These are phyloP conservation scores for Thelonectria rubi DNA, from an alignment of 2,329 filamentous ascomycete species.

Conservation along the genomic window DNA sequence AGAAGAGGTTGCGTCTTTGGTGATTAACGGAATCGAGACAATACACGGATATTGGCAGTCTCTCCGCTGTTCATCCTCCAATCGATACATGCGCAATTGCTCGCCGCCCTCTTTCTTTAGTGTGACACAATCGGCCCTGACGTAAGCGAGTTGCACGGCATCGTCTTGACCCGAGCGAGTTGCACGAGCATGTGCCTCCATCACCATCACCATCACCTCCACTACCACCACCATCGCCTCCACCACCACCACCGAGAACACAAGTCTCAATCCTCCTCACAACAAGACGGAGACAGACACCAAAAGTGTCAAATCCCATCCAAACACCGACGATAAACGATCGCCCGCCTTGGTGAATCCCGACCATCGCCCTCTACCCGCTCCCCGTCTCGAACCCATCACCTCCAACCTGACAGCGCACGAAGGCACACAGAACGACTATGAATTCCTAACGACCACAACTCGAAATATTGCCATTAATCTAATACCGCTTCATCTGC, in stretches of 20 bases:
- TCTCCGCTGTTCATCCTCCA: not conserved
- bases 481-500: not conserved
- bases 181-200: not conserved
- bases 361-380: not conserved
- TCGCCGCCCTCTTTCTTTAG: not conserved
- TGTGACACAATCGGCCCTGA: not conserved
- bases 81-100: conserved; percentile 3
- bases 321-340: not conserved
- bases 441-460: conserved; percentile 3
- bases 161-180: not conserved
- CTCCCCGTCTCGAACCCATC: not conserved
- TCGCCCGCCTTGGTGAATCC: not conserved
- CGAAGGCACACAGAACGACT: not conserved
- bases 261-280: not conserved
- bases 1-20: not conserved
- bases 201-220: not conserved
- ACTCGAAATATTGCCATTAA: not conserved
- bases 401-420: too few relatives aligned
- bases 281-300: not conserved
- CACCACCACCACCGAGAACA: not conserved
- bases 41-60: not conserved
- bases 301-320: not conserved
- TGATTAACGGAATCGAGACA: not conserved
- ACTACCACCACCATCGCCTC: not conserved
- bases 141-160: not conserved